phyloP scores from a whole-genome alignment of 2,329 filamentous ascomycete species.

The Hypoxylon sp. region DNA sequence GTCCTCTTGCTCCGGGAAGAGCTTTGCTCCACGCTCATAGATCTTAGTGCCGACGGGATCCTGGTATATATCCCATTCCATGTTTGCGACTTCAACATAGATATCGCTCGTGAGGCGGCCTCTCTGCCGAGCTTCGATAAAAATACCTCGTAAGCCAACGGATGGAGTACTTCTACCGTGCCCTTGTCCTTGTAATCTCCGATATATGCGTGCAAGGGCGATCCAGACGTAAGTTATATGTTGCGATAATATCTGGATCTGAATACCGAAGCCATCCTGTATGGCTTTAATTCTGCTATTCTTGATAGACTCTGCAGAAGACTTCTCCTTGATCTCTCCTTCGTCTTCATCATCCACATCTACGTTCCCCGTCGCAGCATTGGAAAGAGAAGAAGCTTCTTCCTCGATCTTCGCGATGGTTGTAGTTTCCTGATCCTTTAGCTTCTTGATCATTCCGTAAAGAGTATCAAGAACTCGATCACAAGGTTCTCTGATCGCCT shows the following conservation, averaged over 20 bases:
- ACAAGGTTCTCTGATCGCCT: constrained; percentile 85
- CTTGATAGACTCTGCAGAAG: constrained; percentile 68
- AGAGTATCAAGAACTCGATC: constrained; percentile 86
- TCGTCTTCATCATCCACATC: constrained; percentile 66
- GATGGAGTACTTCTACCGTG: constrained; percentile 65
- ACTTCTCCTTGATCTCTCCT: constrained; percentile 60
- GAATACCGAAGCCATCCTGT: constrained; percentile 77
- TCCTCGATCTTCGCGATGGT: constrained; percentile 72
- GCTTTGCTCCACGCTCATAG: constrained; percentile 91
- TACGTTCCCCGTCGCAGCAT: constrained; percentile 40
- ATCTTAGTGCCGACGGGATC: constrained; percentile 94
- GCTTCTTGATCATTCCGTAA: constrained; percentile 86
- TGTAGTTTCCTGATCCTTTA: constrained; percentile 73
- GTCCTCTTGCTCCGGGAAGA: constrained; percentile 93
- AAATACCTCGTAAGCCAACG: constrained; percentile 86
- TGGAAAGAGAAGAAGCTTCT: constrained; percentile 58
- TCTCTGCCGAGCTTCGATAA: constrained; percentile 87
- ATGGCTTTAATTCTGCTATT: constrained; percentile 76
- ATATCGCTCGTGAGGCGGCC: constrained; percentile 94
- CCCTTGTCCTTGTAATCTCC: constrained; percentile 90
- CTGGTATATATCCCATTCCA: constrained; percentile 97
- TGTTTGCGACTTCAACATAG: constrained; percentile 91
- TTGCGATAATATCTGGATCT: constrained; percentile 82
- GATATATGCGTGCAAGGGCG: constrained; percentile 92
- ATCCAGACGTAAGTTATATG: constrained; percentile 97